Evolutionary conservation across 352 stramenopile species (phyloP).

Genomic region (Heterotrichella gracilis): DNA sequence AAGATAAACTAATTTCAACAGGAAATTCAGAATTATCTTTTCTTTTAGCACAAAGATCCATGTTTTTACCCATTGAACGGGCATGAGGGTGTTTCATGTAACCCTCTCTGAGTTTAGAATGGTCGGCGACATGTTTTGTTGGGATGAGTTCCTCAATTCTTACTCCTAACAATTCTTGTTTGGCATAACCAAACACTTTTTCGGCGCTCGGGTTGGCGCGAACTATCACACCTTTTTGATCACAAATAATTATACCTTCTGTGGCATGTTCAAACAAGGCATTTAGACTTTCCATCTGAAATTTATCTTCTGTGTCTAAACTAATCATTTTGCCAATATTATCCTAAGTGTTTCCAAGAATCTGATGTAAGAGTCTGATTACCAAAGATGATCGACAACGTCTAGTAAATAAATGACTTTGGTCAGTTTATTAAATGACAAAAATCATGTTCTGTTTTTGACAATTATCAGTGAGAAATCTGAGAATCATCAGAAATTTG

Average conservation of each 20-base stretch:
- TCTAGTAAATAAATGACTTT: no score
- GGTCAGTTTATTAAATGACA: no score
- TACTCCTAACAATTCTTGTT: background rate
- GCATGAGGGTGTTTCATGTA: background rate
- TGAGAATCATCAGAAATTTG: no score
- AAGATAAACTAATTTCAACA: conserved; percentile 4
- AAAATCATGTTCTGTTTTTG: no score
- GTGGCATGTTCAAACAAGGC: background rate
- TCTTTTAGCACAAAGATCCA: background rate
- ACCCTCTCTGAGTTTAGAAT: background rate
- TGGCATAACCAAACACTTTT: background rate
- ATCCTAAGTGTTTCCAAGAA: background rate
- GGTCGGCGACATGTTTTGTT: background rate
- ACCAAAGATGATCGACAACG: no score
- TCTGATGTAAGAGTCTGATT: no score
- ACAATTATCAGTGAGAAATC: no score
- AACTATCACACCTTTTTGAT: background rate
- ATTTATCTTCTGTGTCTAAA: background rate
- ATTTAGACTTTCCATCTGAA: conserved; percentile 8
- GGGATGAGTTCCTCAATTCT: background rate
- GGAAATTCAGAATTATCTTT: background rate
- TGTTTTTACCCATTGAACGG: background rate
- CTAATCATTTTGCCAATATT: background rate
- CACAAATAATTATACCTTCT: background rate
- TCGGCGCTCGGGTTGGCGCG: background rate